A percentile compares a stretch with the other conserved stretches of the same genome.
Evolutionary conservation across 768 basidiomycete genomes (phyloP).

Genomic region (Panaeolus papilionaceus): DNA sequence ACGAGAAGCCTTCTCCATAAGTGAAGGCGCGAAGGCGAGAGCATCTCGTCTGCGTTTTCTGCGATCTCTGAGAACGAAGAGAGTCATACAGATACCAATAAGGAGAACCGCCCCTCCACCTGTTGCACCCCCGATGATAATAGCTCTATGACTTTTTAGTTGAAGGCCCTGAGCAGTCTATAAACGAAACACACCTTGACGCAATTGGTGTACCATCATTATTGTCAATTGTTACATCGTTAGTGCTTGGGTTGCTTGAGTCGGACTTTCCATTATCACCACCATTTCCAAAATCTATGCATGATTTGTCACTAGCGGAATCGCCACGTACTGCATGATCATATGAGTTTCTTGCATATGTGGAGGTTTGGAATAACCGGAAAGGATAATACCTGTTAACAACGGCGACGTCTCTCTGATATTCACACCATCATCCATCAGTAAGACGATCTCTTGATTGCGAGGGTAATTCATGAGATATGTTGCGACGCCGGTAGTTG

Average conservation of each 20-base stretch:
- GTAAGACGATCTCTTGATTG: conserved; percentile 46
- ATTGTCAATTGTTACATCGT: background rate
- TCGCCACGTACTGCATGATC: conserved; percentile 39
- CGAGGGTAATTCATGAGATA: conserved; percentile 49
- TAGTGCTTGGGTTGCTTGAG: background rate
- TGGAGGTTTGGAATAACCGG: background rate
- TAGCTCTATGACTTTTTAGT: conserved; percentile 36
- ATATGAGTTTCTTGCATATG: background rate
- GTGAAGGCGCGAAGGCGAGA: conserved; percentile 30
- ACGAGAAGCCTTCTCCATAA: conserved; percentile 27
- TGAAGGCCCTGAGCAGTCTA: too few relatives aligned
- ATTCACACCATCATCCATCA: conserved; percentile 47
- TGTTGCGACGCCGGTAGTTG: conserved; percentile 39
- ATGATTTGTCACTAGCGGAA: conserved; percentile 30
- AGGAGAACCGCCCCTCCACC: conserved; percentile 47
- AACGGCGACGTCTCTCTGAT: conserved; percentile 49
- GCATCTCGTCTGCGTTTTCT: conserved; percentile 31
- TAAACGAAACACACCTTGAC: conserved; percentile 21
- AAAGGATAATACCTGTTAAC: conserved; percentile 41
- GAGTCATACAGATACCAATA: conserved; percentile 46
- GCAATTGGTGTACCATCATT: conserved; percentile 15
- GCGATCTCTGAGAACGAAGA: conserved; percentile 49
- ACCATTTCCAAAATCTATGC: conserved; percentile 20
- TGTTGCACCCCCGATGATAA: conserved; percentile 52
- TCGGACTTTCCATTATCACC: conserved; percentile 1